A percentile compares a stretch with the other conserved stretches of the same genome.
These are phyloP conservation scores for Neophaeococcomyces mojaviensis DNA, from an alignment of 2,329 filamentous ascomycete species.

Conservation along the genomic window DNA sequence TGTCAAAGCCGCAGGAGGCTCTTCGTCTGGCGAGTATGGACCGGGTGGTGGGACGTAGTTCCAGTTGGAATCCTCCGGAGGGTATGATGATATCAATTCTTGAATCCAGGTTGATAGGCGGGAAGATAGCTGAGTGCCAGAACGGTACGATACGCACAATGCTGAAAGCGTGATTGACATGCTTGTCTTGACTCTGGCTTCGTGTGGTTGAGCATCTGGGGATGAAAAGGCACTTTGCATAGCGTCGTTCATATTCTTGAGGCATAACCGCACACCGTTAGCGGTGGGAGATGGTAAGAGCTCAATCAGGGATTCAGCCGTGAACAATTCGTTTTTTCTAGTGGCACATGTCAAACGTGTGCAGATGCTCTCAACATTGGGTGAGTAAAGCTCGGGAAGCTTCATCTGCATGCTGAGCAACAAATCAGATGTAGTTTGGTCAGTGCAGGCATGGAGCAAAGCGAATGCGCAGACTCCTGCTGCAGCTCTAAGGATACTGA, in stretches of 20 bases:
- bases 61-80: conserved; percentile 28
- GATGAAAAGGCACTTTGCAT: neutral
- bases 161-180: conserved; percentile 20
- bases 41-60: conserved; percentile 19
- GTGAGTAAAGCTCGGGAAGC: conserved; percentile 7
- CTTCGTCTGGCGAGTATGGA: conserved; percentile 17
- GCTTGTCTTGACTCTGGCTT: conserved; percentile 11
- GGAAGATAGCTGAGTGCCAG: conserved; percentile 24
- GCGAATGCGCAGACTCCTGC: conserved; percentile 34
- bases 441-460: conserved; percentile 28
- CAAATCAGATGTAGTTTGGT: conserved; percentile 8
- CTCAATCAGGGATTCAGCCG: conserved; percentile 10
- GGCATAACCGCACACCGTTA: conserved; percentile 9
- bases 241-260: conserved; percentile 9
- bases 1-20: conserved; percentile 19
- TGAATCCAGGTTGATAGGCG: conserved; percentile 31
- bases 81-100: conserved; percentile 20
- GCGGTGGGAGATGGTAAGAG: conserved; percentile 15
- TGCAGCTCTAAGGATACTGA: conserved; percentile 33
- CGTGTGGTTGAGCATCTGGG: neutral
- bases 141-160: conserved; percentile 16
- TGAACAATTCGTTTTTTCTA: conserved; percentile 17
- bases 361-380: conserved; percentile 11
- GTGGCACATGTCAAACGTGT: conserved; percentile 14
- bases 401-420: conserved; percentile 10